Conservation (phyloP, 2,329 filamentous ascomycete species). For the Botryosphaeria dothidea region DNA sequence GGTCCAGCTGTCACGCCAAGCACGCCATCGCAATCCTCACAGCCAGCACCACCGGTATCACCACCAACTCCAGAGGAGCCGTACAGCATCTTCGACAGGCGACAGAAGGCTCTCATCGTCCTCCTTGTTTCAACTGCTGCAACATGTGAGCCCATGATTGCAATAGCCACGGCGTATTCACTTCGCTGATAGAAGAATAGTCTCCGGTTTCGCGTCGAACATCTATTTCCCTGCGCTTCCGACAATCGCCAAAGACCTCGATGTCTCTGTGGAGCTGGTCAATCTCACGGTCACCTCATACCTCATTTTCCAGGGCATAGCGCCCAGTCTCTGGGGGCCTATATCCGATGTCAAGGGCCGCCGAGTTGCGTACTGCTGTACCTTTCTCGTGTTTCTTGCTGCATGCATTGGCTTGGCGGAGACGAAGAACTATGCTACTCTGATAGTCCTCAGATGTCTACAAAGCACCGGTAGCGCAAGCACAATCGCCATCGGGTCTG, state of each 20-base stretch:
- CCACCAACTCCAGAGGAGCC: conserved; percentile 29
- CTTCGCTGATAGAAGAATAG: conserved; percentile 1
- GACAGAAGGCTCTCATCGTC: conserved; percentile 52
- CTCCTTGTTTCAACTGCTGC: conserved; percentile 51
- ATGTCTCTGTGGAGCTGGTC: conserved; percentile 36
- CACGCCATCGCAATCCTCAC: background rate
- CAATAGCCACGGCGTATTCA: conserved; percentile 11
- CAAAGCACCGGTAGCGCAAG: conserved; percentile 47
- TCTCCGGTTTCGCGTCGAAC: conserved; percentile 47
- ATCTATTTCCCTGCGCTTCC: conserved; percentile 51
- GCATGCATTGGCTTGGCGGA: conserved; percentile 42
- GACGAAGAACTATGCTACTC: conserved; percentile 36
- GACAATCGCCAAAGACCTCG: conserved; percentile 42
- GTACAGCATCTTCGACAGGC: conserved; percentile 53
- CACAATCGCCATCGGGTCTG: conserved; percentile 46
- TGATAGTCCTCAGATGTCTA: conserved; percentile 44
- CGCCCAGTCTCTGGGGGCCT: conserved; percentile 44
- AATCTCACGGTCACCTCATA: conserved; percentile 51
- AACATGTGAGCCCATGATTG: conserved; percentile 42
- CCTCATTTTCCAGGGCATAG: conserved; percentile 46
- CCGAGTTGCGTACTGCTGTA: conserved; percentile 26
- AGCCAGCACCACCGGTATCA: background rate
- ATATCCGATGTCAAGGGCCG: conserved; percentile 35
- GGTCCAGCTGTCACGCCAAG: background rate
- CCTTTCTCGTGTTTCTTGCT: conserved; percentile 36